Evolutionary conservation across 139 green algal genomes (phyloP).

Genomic region (Tetradesmus lagerheimii): DNA sequence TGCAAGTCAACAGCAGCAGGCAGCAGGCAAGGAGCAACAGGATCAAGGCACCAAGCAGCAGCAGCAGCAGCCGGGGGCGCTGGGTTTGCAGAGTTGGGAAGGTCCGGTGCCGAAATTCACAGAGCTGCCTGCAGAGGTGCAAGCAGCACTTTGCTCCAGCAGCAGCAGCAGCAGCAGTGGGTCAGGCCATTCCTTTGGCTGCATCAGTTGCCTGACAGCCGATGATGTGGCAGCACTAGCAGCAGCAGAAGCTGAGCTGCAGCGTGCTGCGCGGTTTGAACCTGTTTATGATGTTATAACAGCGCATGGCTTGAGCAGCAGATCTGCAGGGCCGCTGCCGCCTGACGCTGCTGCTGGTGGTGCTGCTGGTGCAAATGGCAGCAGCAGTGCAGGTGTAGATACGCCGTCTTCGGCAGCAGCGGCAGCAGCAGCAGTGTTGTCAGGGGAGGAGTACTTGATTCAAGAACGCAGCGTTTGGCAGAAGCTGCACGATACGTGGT

Average conservation of each 20-base stretch:
- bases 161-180: conserved; percentile 11
- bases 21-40: neutral
- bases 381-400: neutral
- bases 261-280: conserved; percentile 39
- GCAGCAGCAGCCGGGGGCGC: neutral
- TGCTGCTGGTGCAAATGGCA: neutral
- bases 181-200: conserved; percentile 6
- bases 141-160: neutral
- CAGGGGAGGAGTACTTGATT: neutral
- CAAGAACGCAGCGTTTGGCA: conserved; percentile 30
- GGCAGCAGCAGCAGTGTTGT: conserved; percentile 22
- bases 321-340: neutral
- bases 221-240: conserved; percentile 36
- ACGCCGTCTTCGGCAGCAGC: neutral
- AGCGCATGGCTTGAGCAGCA: conserved; percentile 22
- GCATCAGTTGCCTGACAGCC: conserved; percentile 37
- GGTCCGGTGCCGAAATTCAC: neutral
- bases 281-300: conserved; percentile 42
- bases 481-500: conserved; percentile 21
- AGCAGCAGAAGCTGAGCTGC: conserved; percentile 39
- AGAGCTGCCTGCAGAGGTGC: neutral
- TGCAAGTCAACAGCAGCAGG: neutral
- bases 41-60: neutral
- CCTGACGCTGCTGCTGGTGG: neutral
- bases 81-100: neutral